A percentile compares a stretch with the other conserved stretches of the same genome.
These are phyloP conservation scores for Candida stauntonica DNA, from an alignment of 805 yeast species.

Conservation along the genomic window DNA sequence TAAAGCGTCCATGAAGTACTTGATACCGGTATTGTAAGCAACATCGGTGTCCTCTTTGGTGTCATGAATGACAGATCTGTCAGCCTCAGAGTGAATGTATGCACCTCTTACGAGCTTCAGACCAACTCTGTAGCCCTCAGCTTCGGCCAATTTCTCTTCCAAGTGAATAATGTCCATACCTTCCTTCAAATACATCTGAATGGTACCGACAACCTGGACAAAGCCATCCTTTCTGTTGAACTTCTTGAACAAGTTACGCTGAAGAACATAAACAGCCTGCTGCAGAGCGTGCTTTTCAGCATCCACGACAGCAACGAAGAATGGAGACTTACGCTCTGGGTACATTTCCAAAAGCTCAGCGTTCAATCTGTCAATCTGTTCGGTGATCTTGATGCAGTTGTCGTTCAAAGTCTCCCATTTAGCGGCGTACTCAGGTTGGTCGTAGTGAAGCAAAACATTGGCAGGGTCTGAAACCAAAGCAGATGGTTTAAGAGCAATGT, in stretches of 20 bases:
- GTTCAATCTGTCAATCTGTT: constrained; percentile 52
- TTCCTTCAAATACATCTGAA: constrained; percentile 85
- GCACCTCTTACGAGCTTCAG: constrained; percentile 94
- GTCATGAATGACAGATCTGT: constrained; percentile 67
- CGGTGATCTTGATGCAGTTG: constrained; percentile 62
- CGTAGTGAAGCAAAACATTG: constrained; percentile 58
- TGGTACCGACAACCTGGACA: constrained; percentile 78
- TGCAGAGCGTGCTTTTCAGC: constrained; percentile 90
- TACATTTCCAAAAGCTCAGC: constrained; percentile 40
- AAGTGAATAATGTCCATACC: constrained; percentile 54
- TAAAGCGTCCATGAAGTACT: constrained; percentile 52
- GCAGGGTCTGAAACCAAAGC: constrained; percentile 81
- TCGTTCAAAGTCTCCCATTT: constrained; percentile 56
- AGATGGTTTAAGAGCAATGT: constrained; percentile 90
- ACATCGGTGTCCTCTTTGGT: constrained; percentile 78
- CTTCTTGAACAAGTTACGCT: constrained; percentile 69
- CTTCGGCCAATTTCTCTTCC: constrained; percentile 64
- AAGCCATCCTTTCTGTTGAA: constrained; percentile 58
- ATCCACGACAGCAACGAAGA: constrained; percentile 76
- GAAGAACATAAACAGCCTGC: constrained; percentile 87
- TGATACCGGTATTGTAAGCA: constrained; percentile 69
- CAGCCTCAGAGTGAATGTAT: constrained; percentile 83
- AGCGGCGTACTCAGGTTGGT: constrained; percentile 45
- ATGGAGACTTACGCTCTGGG: constrained; percentile 67
- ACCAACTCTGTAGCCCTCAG: constrained; percentile 65